phyloP scores from a whole-genome alignment of 1,284 basidiomycete genomes.

The Cryptococcus sp. region DNA sequence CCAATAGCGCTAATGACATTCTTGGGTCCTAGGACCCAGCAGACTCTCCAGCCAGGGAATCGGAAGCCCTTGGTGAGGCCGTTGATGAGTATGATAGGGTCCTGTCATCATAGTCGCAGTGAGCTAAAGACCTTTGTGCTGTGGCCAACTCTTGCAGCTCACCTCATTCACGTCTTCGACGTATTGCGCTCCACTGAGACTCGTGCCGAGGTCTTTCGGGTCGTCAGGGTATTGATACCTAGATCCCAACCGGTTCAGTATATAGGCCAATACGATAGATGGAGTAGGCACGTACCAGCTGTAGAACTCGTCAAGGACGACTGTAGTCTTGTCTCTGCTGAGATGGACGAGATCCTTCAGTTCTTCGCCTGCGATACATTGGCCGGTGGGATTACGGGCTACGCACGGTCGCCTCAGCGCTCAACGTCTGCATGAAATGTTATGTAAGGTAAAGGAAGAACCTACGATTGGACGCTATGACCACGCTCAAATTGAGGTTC shows the following conservation, averaged over 20 bases:
- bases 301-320: slow-evolving; percentile 82
- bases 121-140: not conserved
- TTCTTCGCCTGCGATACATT: slow-evolving; percentile 71
- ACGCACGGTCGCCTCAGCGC: not conserved
- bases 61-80: slow-evolving; percentile 64
- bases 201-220: slow-evolving; percentile 71
- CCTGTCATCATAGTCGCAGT: slow-evolving; percentile 49
- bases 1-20: slow-evolving; percentile 80
- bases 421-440: not conserved
- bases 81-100: slow-evolving; percentile 81
- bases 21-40: slow-evolving; percentile 92
- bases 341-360: slow-evolving; percentile 76
- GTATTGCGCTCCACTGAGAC: slow-evolving; percentile 78
- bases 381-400: slow-evolving; percentile 67
- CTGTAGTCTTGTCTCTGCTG: slow-evolving; percentile 68
- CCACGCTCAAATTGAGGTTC: slow-evolving; percentile 77
- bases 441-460: not conserved
- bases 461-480: slow-evolving; percentile 75
- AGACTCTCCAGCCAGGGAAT: slow-evolving; percentile 88
- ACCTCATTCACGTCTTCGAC: slow-evolving; percentile 81
- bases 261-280: not conserved
- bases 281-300: slow-evolving; percentile 24
- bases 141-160: not conserved
- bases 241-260: not conserved
- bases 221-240: slow-evolving; percentile 82